Conservation (phyloP, 805 yeast genomes). For the Lipomyces kockii region DNA sequence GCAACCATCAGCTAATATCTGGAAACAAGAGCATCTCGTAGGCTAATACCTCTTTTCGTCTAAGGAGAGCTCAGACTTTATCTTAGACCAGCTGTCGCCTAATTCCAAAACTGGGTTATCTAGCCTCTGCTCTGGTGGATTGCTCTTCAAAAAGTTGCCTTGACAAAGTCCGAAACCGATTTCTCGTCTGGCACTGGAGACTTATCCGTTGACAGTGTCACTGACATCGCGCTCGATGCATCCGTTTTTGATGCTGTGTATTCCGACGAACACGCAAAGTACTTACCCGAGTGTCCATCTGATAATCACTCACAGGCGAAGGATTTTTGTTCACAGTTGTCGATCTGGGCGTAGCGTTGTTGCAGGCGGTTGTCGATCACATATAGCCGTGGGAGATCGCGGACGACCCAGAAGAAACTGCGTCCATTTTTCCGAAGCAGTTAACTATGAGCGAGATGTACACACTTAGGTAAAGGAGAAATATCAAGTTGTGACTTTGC, state of each 20-base stretch:
- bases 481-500: too few species aligned
- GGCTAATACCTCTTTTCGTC: too few species aligned
- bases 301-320: background rate
- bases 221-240: conserved; percentile 1
- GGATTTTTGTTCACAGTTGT: background rate
- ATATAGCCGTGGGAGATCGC: background rate
- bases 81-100: too few species aligned
- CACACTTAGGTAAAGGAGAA: too few species aligned
- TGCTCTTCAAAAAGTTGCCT: too few species aligned
- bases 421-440: background rate
- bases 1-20: too few species aligned
- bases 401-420: background rate
- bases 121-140: too few species aligned
- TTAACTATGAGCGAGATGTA: too few species aligned
- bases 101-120: too few species aligned
- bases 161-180: too few species aligned
- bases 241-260: background rate
- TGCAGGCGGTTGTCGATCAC: background rate
- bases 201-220: background rate
- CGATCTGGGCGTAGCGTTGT: background rate
- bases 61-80: too few species aligned
- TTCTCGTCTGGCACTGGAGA: background rate
- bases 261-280: background rate
- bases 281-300: background rate
- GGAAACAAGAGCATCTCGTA: too few species aligned